Conservation (phyloP, 2,329 filamentous ascomycete species). For the Aureobasidium leucospermi region DNA sequence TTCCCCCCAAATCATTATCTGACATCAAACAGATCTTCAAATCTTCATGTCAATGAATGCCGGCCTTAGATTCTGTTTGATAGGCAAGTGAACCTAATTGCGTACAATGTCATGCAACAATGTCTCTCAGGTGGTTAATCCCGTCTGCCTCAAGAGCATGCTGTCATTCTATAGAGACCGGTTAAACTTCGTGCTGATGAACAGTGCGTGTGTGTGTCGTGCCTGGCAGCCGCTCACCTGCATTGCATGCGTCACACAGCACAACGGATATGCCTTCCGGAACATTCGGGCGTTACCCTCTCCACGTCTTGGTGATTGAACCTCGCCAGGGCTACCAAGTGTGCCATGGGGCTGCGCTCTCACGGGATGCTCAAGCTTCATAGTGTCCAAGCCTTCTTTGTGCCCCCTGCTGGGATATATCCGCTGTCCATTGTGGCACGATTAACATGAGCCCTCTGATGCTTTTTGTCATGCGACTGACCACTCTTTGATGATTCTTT, state of each 20-base stretch:
- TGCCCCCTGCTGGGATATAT: constrained; percentile 5
- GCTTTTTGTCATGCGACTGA: constrained; percentile 12
- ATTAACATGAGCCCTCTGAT: not conserved
- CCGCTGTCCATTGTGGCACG: constrained; percentile 9
- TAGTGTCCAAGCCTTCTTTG: constrained; percentile 8
- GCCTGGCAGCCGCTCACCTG: constrained; percentile 4
- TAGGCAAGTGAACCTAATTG: not conserved
- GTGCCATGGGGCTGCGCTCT: constrained; percentile 9
- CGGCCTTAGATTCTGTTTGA: not conserved
- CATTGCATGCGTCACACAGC: not conserved
- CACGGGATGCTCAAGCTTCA: not conserved
- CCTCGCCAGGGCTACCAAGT: not conserved
- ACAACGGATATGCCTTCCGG: constrained; percentile 7
- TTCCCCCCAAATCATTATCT: not conserved
- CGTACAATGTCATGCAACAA: not conserved
- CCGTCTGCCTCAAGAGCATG: not conserved
- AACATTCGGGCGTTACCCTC: constrained; percentile 8
- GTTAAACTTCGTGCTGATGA: constrained; percentile 4
- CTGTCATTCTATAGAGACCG: not conserved
- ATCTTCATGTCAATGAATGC: not conserved
- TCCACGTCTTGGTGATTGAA: constrained; percentile 7
- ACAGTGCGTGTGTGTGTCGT: not conserved
- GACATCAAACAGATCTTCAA: constrained; percentile 1
- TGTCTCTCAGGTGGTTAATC: not conserved
- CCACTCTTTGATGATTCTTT: not conserved